These are phyloP conservation scores for Claviceps digitariae DNA, from an alignment of 2,329 filamentous ascomycete genomes.

Conservation along the genomic window DNA sequence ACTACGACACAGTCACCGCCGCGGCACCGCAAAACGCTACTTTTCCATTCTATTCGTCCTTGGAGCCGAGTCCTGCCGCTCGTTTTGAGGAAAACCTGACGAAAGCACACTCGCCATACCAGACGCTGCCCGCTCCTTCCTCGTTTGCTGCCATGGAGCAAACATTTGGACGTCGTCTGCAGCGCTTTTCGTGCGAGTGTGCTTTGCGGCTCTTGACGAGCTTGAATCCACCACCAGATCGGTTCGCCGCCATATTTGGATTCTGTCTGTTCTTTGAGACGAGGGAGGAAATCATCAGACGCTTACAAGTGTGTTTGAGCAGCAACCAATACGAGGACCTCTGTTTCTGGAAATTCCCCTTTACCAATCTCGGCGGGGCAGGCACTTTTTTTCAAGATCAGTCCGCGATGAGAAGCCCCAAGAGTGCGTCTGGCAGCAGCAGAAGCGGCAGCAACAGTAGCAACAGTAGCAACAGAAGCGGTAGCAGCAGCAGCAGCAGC, in stretches of 20 bases:
- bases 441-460: not conserved
- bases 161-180: slow-evolving; percentile 57
- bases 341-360: slow-evolving; percentile 45
- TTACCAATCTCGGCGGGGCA: slow-evolving; percentile 52
- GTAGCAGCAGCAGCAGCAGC: not conserved
- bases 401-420: not conserved
- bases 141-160: slow-evolving; percentile 51
- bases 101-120: slow-evolving; percentile 15
- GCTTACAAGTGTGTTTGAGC: slow-evolving; percentile 22
- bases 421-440: not conserved
- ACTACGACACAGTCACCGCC: slow-evolving; percentile 36
- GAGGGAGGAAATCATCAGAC: slow-evolving; percentile 31
- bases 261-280: slow-evolving; percentile 52
- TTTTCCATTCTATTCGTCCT: slow-evolving; percentile 29
- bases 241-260: slow-evolving; percentile 48
- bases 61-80: slow-evolving; percentile 8
- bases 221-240: slow-evolving; percentile 31
- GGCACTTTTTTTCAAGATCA: slow-evolving; percentile 46
- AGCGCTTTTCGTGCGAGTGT: slow-evolving; percentile 50
- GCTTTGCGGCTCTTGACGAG: slow-evolving; percentile 44
- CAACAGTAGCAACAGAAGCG: too few relatives aligned
- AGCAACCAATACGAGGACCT: slow-evolving; percentile 29
- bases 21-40: slow-evolving; percentile 39
- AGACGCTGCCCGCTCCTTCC: slow-evolving; percentile 27
- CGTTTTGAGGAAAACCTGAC: slow-evolving; percentile 9